Conservation (phyloP, 129 eudicot genomes). For the Smallanthus sonchifolius region DNA sequence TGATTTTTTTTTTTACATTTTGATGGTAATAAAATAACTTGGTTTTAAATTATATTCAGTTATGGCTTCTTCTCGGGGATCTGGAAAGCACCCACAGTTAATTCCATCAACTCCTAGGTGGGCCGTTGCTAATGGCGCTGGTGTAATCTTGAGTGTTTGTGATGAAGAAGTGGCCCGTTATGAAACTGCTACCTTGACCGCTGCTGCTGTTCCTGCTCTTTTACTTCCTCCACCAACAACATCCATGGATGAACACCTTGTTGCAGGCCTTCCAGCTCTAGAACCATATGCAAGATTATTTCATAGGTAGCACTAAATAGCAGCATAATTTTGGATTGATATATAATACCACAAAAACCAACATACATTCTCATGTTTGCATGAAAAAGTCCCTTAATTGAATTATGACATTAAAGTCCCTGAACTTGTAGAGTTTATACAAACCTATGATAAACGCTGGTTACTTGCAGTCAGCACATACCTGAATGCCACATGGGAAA, state of each 20-base stretch:
- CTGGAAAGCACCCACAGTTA: constrained; percentile 95
- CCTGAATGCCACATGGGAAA: not conserved
- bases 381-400: not conserved
- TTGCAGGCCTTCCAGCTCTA: constrained; percentile 94
- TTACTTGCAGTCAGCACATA: not conserved
- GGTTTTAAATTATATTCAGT: constrained; percentile 17
- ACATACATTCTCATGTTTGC: not conserved
- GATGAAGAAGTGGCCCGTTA: constrained; percentile 90
- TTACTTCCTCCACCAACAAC: constrained; percentile 98
- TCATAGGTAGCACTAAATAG: constrained; percentile 50
- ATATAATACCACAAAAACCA: not conserved
- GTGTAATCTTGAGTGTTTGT: constrained; percentile 95
- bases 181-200: constrained; percentile 92
- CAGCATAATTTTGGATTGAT: not conserved
- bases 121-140: constrained; percentile 99
- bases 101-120: constrained; percentile 95
- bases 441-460: not conserved
- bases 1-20: not conserved
- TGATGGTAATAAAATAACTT: not conserved
- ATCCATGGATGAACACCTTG: constrained; percentile 94
- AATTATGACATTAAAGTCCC: not conserved
- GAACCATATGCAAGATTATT: constrained; percentile 95
- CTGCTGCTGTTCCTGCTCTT: constrained; percentile 98
- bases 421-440: not conserved
- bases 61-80: constrained; percentile 77